These are phyloP conservation scores for Pachysandra terminalis DNA, from an alignment of 164 flowering plant species.

Conservation along the genomic window DNA sequence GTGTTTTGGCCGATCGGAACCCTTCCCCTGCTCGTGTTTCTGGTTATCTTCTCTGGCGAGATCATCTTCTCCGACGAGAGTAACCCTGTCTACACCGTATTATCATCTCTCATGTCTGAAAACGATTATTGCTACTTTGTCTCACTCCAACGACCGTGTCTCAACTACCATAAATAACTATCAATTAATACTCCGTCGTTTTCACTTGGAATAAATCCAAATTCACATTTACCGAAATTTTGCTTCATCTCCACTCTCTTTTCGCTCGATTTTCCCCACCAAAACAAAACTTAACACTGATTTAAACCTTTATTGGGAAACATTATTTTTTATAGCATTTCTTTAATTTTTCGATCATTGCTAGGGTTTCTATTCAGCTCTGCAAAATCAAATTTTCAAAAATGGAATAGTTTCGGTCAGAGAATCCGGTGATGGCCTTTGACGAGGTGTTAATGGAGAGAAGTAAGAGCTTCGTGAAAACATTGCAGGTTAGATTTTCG, in stretches of 20 bases:
- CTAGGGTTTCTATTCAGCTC: background rate
- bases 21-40: too few species aligned
- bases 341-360: background rate
- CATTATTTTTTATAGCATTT: background rate
- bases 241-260: conserved; percentile 21
- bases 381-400: conserved; percentile 13
- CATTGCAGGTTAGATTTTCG: conserved; percentile 54
- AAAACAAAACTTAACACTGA: conserved; percentile 25
- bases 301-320: background rate
- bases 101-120: background rate
- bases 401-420: conserved; percentile 30
- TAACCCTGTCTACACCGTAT: too few species aligned
- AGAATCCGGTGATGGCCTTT: conserved; percentile 59
- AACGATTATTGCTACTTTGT: background rate
- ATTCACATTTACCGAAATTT: background rate
- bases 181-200: background rate
- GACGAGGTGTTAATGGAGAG: conserved; percentile 91
- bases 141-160: background rate
- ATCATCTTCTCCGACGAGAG: too few species aligned
- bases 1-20: too few species aligned
- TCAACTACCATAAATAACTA: background rate
- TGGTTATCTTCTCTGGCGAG: too few species aligned
- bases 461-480: conserved; percentile 81
- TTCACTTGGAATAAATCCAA: background rate
- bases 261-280: conserved; percentile 9